Conservation (phyloP, 306 rosid genomes). For the Quercus ilex region DNA sequence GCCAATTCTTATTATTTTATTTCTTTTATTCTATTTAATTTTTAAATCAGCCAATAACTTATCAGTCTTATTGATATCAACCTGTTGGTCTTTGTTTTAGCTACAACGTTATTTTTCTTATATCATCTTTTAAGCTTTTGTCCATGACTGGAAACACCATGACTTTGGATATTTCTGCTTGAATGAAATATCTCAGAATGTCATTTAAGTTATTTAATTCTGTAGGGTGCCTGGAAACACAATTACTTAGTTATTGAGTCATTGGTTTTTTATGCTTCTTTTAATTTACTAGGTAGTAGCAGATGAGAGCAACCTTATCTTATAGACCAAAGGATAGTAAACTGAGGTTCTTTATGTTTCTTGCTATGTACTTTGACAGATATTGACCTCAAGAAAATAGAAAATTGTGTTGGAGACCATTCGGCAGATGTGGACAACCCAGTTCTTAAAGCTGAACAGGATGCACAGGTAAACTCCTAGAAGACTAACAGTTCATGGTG, state of each 20-base stretch:
- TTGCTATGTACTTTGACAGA: conserved; percentile 41
- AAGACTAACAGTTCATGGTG: background rate
- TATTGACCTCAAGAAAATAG: conserved; percentile 64
- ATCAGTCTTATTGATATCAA: background rate
- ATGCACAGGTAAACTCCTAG: conserved; percentile 59
- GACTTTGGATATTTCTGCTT: background rate
- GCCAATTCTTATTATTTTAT: background rate
- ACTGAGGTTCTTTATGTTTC: background rate
- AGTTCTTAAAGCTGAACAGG: conserved; percentile 87
- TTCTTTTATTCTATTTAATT: background rate
- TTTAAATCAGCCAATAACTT: background rate
- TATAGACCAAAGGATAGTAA: background rate
- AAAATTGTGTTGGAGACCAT: conserved; percentile 77
- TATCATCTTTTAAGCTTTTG: background rate
- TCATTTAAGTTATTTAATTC: background rate
- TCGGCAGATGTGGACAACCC: conserved; percentile 64
- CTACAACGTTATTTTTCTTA: background rate
- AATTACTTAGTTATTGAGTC: background rate
- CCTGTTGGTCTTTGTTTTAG: background rate
- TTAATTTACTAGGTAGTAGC: background rate
- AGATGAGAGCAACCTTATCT: background rate
- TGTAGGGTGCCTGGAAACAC: background rate
- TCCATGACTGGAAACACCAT: background rate
- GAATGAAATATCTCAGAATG: background rate
- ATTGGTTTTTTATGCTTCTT: background rate